These are phyloP conservation scores for Flaveria bidentis DNA, from an alignment of 129 eudicot genomes.

Conservation along the genomic window DNA sequence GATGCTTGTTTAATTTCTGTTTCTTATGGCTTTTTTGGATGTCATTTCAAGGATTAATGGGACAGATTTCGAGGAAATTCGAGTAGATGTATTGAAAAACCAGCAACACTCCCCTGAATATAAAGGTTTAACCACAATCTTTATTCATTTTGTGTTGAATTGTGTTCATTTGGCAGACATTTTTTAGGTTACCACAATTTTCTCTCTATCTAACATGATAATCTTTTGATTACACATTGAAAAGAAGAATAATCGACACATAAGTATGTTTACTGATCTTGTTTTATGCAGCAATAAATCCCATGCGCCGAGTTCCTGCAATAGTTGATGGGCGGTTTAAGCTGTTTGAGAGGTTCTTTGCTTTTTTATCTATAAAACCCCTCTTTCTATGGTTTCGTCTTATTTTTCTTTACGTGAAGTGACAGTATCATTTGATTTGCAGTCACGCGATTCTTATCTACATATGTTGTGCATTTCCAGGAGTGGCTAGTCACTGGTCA, in stretches of 20 bases:
- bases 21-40: conserved; percentile 19
- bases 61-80: conserved; percentile 66
- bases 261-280: conserved; percentile 3
- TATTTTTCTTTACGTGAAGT: not conserved
- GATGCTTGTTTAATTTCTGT: not conserved
- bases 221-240: conserved; percentile 3
- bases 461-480: conserved; percentile 63
- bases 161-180: not conserved
- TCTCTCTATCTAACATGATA: not conserved
- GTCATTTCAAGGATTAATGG: conserved; percentile 51
- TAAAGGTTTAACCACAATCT: conserved; percentile 40
- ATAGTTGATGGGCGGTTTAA: conserved; percentile 70
- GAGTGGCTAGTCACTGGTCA: conserved; percentile 86
- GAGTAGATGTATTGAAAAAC: conserved; percentile 41
- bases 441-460: conserved; percentile 86
- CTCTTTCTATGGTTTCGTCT: not conserved
- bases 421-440: conserved; percentile 28
- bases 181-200: too few relatives aligned
- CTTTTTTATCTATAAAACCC: not conserved
- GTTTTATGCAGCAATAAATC: conserved; percentile 64
- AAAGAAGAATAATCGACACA: not conserved
- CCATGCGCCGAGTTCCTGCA: conserved; percentile 70
- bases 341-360: conserved; percentile 75
- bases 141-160: conserved; percentile 19
- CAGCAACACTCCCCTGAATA: conserved; percentile 60